Evolutionary conservation across 1,139 yeast species (phyloP).

Genomic region (Blastobotrys buckinghamii): DNA sequence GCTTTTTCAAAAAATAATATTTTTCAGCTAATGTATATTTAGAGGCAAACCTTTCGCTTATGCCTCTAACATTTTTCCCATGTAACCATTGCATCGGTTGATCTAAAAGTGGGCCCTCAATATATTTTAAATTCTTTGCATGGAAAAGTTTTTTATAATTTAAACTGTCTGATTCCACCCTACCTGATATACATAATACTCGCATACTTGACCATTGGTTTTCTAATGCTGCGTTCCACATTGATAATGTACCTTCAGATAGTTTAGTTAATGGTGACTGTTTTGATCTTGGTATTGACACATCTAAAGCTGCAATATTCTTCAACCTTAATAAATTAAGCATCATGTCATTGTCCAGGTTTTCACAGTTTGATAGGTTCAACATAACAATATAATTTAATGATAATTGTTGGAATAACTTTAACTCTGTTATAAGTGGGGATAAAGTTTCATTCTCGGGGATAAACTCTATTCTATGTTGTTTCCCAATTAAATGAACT

Average conservation of each 20-base stretch:
- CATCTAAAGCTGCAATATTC: constrained; percentile 22
- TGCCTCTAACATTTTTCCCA: constrained; percentile 5
- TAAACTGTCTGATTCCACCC: neutral
- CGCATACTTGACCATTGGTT: constrained; percentile 18
- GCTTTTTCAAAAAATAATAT: constrained; percentile 2
- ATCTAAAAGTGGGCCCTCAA: constrained; percentile 8
- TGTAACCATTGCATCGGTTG: constrained; percentile 5
- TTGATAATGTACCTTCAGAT: constrained; percentile 14
- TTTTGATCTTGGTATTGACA: constrained; percentile 12
- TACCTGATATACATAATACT: constrained; percentile 18
- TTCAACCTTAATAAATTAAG: constrained; percentile 16
- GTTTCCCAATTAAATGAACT: neutral
- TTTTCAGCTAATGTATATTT: constrained; percentile 9
- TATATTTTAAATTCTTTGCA: constrained; percentile 6
- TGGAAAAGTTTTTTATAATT: neutral
- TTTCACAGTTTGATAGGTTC: constrained; percentile 16
- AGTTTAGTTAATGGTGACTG: neutral
- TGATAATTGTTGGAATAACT: neutral
- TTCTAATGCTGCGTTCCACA: constrained; percentile 23
- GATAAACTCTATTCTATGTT: constrained; percentile 8
- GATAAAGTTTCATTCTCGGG: neutral
- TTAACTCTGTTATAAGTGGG: neutral
- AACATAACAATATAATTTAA: constrained; percentile 16
- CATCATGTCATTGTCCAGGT: constrained; percentile 4
- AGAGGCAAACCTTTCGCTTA: constrained; percentile 5